Base-by-base conservation (phyloP, 352 stramenopile genomes). In the Plasmopara halstedii region DNA sequence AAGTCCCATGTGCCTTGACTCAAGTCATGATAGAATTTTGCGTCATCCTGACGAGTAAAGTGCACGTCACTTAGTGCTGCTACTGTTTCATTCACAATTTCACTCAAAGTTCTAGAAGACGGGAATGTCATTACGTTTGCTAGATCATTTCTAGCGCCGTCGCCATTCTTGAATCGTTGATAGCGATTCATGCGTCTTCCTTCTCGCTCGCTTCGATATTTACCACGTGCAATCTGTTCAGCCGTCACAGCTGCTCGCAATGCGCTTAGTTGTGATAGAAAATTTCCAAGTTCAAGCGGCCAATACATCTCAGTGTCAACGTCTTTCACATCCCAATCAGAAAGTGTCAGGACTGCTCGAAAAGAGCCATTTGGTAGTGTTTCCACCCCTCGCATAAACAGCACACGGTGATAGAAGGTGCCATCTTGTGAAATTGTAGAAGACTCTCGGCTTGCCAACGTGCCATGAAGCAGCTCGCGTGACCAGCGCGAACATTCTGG, bases 351-450 rank as follows among this genome's bases (percentile, higher is more conserved):
- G 7, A 44, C 60, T 11, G 78, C 75, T 15, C 71, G 69, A 46
- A 70, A 88, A 34, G 77, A 80, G 11, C 73, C 67, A 40, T 88
- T 86, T 2, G 69, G 54, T n/a, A 90, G 51, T 19, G 70, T 46
- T 39, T 83, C 57, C 9, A 90, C 68, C 3, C 75, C 78, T 41
- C 78, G 63, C 2, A 90, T 46, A 75, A 73, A 90, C 13, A 88
- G 46, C 27, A 90, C 56, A 7, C 75, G 78, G 31, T 82, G 72
- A 39, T 70, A 88, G 32, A 63, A 63, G 4, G 22, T 47, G 11
- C 26, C 41, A 6, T 42, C 56, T 21, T 18, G 47, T 4, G 51
- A 47, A 2, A 32, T 52, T 5, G 49, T 64, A n/a, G 48, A 47
- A 31, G 52, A 22, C 10, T 47, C 46, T 10, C 20, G 48, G 18